phyloP scores from a whole-genome alignment of 73 alveolate species.

The Stentor roeselii region DNA sequence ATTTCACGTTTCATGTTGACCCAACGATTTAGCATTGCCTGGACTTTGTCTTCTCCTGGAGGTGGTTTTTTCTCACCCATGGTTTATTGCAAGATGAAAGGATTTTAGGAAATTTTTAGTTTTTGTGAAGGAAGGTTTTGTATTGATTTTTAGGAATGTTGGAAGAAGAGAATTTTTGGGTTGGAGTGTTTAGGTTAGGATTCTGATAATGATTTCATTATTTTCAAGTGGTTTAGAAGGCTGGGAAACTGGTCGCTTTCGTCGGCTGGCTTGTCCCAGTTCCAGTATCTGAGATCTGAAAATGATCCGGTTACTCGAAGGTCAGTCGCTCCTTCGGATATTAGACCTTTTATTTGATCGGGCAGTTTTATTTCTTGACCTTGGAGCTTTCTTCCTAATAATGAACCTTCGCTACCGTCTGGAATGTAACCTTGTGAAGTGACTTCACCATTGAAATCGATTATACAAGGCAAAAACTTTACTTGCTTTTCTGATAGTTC shows the following conservation, averaged over 20 bases:
- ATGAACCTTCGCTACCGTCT: neutral
- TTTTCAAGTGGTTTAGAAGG: neutral
- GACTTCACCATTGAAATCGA: neutral
- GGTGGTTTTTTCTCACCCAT: conserved; percentile 7
- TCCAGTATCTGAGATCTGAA: neutral
- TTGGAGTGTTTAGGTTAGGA: no score
- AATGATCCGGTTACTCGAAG: neutral
- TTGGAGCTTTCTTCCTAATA: neutral
- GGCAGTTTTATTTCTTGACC: neutral
- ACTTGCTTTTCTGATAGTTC: no score
- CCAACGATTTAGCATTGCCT: conserved; percentile 97
- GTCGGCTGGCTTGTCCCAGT: neutral
- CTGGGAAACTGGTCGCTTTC: neutral
- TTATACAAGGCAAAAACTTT: neutral
- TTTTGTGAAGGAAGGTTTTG: no score
- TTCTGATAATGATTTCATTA: no score
- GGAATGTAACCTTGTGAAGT: neutral
- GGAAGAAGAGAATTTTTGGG: no score
- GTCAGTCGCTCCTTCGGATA: neutral
- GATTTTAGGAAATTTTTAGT: no score
- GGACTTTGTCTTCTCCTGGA: conserved; percentile 82
- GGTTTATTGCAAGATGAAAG: no score
- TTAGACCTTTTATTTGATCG: neutral
- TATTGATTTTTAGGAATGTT: no score
- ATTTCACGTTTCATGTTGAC: conserved; percentile 77